phyloP scores from a whole-genome alignment of 495 filamentous ascomycete species.

The Penicillium maclennaniae region DNA sequence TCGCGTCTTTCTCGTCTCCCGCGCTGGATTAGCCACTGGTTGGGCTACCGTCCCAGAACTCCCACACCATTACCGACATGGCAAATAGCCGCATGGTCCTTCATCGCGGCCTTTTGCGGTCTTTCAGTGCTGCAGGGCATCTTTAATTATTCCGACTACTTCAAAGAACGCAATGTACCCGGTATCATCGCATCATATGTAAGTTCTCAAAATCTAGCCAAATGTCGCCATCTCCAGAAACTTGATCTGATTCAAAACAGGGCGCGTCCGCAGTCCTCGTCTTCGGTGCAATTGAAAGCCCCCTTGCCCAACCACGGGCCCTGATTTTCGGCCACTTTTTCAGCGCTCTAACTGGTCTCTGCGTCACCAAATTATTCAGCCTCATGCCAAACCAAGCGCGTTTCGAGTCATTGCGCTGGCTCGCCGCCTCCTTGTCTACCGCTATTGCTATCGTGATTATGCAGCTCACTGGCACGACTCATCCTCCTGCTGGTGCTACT shows the following conservation, averaged over 20 bases:
- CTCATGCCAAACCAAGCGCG: conserved; percentile 39
- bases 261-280: conserved; percentile 69
- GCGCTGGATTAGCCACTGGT: conserved; percentile 34
- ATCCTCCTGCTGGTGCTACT: conserved; percentile 82
- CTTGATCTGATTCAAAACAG: conserved; percentile 31
- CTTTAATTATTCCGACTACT: conserved; percentile 33
- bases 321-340: conserved; percentile 65
- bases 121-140: conserved; percentile 30
- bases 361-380: conserved; percentile 65
- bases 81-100: conserved; percentile 30
- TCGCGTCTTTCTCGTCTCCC: conserved; percentile 31
- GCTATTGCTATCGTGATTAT: conserved; percentile 63
- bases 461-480: conserved; percentile 68
- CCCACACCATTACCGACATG: conserved; percentile 24
- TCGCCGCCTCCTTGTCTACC: conserved; percentile 63
- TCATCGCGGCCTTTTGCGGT: conserved; percentile 34
- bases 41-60: conserved; percentile 31
- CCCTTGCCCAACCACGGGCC: conserved; percentile 73
- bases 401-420: conserved; percentile 57
- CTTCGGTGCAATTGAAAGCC: conserved; percentile 64
- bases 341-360: conserved; percentile 58
- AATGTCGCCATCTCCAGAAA: neutral
- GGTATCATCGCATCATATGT: conserved; percentile 37
- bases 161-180: conserved; percentile 27
- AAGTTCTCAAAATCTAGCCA: neutral